Conservation (phyloP, 2,329 filamentous ascomycete species). For the Daldinia sp. region DNA sequence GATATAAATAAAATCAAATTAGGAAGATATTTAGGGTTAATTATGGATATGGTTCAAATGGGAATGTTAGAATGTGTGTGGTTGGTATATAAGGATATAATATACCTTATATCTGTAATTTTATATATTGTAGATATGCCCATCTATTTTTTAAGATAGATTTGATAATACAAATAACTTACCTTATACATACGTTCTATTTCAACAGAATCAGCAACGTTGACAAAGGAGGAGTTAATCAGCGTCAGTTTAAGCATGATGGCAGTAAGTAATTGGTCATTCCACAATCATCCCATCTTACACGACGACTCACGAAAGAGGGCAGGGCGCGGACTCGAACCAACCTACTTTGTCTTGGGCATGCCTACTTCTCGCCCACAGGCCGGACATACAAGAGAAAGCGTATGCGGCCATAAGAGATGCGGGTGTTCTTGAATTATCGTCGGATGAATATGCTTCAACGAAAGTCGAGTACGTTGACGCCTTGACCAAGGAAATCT, state of each 20-base stretch:
- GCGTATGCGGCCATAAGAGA: slow-evolving; percentile 36
- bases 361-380: slow-evolving; percentile 42
- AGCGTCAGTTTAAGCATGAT: slow-evolving; percentile 72
- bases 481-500: slow-evolving; percentile 32
- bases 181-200: too few relatives aligned
- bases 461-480: slow-evolving; percentile 32
- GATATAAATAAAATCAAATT: too few relatives aligned
- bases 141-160: too few relatives aligned
- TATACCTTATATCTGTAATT: too few relatives aligned
- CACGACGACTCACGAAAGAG: not conserved
- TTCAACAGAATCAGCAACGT: too few relatives aligned
- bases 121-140: too few relatives aligned
- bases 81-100: too few relatives aligned
- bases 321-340: slow-evolving; percentile 43
- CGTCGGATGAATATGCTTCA: slow-evolving; percentile 26
- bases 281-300: not conserved
- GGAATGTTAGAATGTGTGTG: too few relatives aligned
- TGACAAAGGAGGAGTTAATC: slow-evolving; percentile 72
- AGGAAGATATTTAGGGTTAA: too few relatives aligned
- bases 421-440: slow-evolving; percentile 19
- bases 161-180: too few relatives aligned
- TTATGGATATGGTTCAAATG: too few relatives aligned
- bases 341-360: slow-evolving; percentile 43
- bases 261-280: slow-evolving; percentile 27
- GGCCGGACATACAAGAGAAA: slow-evolving; percentile 42